Evolutionary conservation across 1,284 basidiomycete species (phyloP), one percentile per base, ranked within the genome.

Genomic region (Moesziomyces aphidis): DNA sequence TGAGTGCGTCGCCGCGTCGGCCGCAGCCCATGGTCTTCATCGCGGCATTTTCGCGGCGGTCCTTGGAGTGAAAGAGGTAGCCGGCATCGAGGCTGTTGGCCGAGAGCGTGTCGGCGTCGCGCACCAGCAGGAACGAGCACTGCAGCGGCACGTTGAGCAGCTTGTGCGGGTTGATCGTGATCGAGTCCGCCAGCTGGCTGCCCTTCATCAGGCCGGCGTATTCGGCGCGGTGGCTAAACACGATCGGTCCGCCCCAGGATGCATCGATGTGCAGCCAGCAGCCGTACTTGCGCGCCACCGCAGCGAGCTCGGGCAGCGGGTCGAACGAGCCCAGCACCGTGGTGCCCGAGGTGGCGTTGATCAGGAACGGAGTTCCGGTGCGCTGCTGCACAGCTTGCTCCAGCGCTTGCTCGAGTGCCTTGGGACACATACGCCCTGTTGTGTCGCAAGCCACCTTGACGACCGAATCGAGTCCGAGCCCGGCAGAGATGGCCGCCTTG

Each of bases 111-210:
- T 69, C 61, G 60, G 83, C 78, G 59, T 84, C 59, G 9, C 69
- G 69, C 2, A 85, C 84, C 5, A 86, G 75, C 26, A 86, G 55
- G 77, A 86, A 86, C 11, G 84, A 85, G 65, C 85, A 86, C 34
- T 86, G 86, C 34, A 85, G 81, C 9, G 86, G 85, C 17, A 85
- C 81, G 26, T 82, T 84, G 47, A 86, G 76, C 64, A 86, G 82
- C 68, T 86, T 86, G 79, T 86, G 86, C 8, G 86, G 85, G 48
- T 84, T 86, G 63, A 86, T 77, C 15, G 85, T 83, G 56, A 86
- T 72, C 59, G 83, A 85, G 59, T 86, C 75, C 3, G 84, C 85
- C 11, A 59, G 26, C 17, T 72, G 46, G 34, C 78, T 76, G 15
- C 85, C 86, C 15, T 68, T 58, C 61, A 86, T 75, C 28, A 83